Evolutionary conservation across 2,329 filamentous ascomycete genomes (phyloP).

Genomic region (Neurospora sp.): DNA sequence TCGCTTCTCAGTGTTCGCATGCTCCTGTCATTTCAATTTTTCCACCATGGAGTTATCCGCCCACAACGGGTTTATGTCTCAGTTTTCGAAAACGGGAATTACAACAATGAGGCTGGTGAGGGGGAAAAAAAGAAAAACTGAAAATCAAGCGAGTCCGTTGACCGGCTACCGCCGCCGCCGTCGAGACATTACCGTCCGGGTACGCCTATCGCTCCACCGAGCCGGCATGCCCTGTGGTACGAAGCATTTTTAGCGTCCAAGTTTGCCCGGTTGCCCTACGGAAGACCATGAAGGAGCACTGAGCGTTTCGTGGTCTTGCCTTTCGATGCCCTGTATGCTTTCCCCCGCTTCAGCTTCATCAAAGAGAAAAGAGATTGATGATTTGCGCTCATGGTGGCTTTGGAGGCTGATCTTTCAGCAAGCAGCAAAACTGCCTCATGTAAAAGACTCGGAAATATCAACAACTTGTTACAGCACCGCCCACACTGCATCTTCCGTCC

Average conservation of each 20-base stretch:
- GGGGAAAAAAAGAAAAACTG: neutral
- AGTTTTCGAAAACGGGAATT: neutral
- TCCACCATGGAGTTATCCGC: constrained; percentile 3
- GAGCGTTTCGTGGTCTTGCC: neutral
- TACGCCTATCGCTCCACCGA: neutral
- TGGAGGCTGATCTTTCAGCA: neutral
- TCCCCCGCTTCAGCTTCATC: neutral
- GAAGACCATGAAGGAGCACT: neutral
- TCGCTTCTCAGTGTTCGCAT: neutral
- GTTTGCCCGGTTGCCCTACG: neutral
- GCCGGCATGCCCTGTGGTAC: neutral
- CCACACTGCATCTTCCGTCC: neutral
- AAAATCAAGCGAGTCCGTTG: neutral
- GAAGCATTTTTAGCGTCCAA: neutral
- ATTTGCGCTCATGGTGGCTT: neutral
- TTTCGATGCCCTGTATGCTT: neutral
- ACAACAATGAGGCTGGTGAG: neutral
- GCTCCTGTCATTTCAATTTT: neutral
- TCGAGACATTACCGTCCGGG: neutral
- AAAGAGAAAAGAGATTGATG: neutral
- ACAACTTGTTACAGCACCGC: neutral
- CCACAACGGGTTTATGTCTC: neutral
- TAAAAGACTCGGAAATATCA: neutral
- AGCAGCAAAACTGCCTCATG: neutral
- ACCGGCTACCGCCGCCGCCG: neutral